phyloP scores from a whole-genome alignment of 805 yeast species.

The Saccharomycopsis fibuligera region DNA sequence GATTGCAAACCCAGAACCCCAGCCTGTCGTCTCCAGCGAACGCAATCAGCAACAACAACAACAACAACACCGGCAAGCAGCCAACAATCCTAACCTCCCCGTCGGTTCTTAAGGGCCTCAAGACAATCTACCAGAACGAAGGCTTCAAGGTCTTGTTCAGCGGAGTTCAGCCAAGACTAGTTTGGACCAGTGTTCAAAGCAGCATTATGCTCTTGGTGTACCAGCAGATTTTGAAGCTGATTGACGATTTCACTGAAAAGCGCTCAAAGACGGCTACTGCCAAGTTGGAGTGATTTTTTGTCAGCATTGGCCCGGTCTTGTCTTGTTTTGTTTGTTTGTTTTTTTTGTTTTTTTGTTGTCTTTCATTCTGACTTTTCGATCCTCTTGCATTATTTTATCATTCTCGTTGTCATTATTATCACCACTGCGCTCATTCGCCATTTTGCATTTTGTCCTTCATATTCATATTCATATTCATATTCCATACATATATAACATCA shows the following conservation, averaged over 20 bases:
- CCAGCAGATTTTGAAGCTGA: conserved; percentile 59
- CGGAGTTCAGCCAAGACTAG: conserved; percentile 88
- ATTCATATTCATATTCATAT: too few relatives aligned
- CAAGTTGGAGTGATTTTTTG: background rate
- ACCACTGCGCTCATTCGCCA: too few relatives aligned
- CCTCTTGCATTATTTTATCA: background rate
- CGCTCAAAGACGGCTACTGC: too few relatives aligned
- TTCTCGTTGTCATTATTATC: background rate
- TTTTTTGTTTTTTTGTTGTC: background rate
- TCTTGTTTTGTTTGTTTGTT: background rate
- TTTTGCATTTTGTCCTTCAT: too few relatives aligned
- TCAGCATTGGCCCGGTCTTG: background rate
- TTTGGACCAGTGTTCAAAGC: conserved; percentile 95
- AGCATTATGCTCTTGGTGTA: conserved; percentile 87
- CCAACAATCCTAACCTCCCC: conserved; percentile 9
- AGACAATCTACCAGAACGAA: conserved; percentile 45
- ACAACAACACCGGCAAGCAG: conserved; percentile 1
- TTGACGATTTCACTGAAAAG: background rate
- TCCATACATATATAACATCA: too few relatives aligned
- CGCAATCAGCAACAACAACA: background rate
- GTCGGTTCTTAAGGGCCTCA: conserved; percentile 34
- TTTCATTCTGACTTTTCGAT: background rate
- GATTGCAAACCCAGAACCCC: conserved; percentile 79
- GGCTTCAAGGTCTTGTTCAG: conserved; percentile 69
- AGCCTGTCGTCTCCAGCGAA: conserved; percentile 13